Conservation (phyloP, 257 asterid genomes). For the Solanum dulcamara region DNA sequence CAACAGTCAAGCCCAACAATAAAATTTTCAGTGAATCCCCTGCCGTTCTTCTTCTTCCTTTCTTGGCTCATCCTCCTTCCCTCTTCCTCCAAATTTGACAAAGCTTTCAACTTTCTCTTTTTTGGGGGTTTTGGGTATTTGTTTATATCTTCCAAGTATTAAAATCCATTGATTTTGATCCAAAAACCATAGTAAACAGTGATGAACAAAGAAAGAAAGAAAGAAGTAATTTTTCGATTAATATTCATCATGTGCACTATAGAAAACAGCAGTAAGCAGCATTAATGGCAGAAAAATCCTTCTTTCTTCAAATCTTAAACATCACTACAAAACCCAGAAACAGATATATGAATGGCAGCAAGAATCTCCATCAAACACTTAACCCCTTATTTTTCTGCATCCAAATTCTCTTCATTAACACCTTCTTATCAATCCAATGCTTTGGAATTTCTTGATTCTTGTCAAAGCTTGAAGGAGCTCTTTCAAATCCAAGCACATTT, state of each 20-base stretch:
- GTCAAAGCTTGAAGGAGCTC: conserved; percentile 27
- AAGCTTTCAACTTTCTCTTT: not conserved
- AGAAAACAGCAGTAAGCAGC: not conserved
- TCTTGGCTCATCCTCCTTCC: not conserved
- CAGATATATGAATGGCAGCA: not conserved
- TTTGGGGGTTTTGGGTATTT: not conserved
- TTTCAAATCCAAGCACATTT: conserved; percentile 53
- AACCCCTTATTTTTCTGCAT: not conserved
- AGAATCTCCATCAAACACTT: not conserved
- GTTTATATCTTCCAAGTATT: no score
- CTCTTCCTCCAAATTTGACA: not conserved
- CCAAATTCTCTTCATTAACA: not conserved
- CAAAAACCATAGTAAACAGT: not conserved
- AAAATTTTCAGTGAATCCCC: not conserved
- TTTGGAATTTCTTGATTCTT: conserved; percentile 31
- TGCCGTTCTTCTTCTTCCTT: not conserved
- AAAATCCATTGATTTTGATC: not conserved
- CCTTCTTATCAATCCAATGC: conserved; percentile 10
- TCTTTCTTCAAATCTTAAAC: not conserved
- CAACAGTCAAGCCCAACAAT: not conserved
- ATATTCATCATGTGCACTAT: not conserved
- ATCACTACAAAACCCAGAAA: not conserved
- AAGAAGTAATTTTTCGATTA: not conserved
- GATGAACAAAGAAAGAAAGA: not conserved
- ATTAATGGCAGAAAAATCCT: not conserved